These are phyloP conservation scores for Globisporangium rhizosaccharum DNA, from an alignment of 352 stramenopile species.

Conservation along the genomic window DNA sequence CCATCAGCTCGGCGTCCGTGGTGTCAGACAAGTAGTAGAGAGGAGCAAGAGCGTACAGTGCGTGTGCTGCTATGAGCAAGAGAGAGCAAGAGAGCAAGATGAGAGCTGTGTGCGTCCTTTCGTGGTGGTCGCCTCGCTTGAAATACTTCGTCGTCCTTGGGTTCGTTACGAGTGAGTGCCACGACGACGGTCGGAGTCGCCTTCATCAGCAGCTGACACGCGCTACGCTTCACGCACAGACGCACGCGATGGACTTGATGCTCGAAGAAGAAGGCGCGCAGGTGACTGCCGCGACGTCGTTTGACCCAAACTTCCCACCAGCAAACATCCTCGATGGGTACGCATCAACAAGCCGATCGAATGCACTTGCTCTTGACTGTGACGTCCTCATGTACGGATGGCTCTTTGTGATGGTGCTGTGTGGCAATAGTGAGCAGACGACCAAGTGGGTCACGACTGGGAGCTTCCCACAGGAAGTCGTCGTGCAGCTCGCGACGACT, in stretches of 20 bases:
- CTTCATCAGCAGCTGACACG: no score
- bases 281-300: slow-evolving; percentile 75
- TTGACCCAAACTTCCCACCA: slow-evolving; percentile 59
- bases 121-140: neutral
- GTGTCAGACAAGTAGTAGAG: no score
- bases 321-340: slow-evolving; percentile 81
- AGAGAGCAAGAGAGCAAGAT: no score
- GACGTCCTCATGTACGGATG: neutral
- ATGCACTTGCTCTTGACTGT: neutral
- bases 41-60: no score
- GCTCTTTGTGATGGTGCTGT: neutral
- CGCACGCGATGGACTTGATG: slow-evolving; percentile 58
- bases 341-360: neutral
- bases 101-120: no score
- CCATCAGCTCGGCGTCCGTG: no score
- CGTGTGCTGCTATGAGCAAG: no score
- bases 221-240: neutral
- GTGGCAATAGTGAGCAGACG: slow-evolving; percentile 40
- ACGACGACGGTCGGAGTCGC: no score
- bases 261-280: slow-evolving; percentile 78
- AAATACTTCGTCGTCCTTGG: no score
- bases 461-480: slow-evolving; percentile 75
- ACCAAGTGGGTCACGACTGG: slow-evolving; percentile 84
- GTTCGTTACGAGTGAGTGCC: neutral
- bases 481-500: slow-evolving; percentile 73